phyloP scores from a whole-genome alignment of 2,329 filamentous ascomycete genomes.

The Xylariaceae sp. region DNA sequence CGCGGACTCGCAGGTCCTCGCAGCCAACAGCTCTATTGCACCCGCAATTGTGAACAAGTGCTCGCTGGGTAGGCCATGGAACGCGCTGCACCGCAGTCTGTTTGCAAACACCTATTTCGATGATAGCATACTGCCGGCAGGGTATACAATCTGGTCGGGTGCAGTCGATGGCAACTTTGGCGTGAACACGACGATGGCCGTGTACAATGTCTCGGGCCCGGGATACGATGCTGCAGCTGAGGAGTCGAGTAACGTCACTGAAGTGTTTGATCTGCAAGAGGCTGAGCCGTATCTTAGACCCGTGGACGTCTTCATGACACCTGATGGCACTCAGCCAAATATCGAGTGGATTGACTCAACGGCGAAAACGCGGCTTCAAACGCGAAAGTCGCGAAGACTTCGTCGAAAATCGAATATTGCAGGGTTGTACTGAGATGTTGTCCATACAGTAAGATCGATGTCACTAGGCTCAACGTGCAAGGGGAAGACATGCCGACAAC shows the following conservation, averaged over 20 bases:
- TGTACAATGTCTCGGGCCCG: slow-evolving; percentile 19
- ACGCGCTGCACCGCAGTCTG: slow-evolving; percentile 54
- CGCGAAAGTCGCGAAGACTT: no score
- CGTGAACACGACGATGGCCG: slow-evolving; percentile 20
- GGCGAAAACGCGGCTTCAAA: neutral
- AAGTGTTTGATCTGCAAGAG: slow-evolving; percentile 12
- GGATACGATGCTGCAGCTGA: slow-evolving; percentile 21
- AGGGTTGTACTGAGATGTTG: neutral
- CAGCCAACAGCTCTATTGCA: slow-evolving; percentile 50
- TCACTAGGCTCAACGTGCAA: neutral
- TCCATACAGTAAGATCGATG: neutral
- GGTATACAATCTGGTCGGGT: slow-evolving; percentile 54
- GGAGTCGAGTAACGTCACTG: slow-evolving; percentile 18
- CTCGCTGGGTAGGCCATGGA: slow-evolving; percentile 62
- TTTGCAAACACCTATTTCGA: slow-evolving; percentile 57
- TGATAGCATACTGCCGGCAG: slow-evolving; percentile 47
- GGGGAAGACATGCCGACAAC: neutral
- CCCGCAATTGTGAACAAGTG: slow-evolving; percentile 42
- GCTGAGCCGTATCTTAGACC: slow-evolving; percentile 18
- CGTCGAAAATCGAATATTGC: neutral
- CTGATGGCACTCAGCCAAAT: slow-evolving; percentile 18
- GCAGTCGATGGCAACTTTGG: slow-evolving; percentile 15
- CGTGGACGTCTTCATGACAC: slow-evolving; percentile 22
- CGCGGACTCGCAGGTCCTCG: slow-evolving; percentile 50
- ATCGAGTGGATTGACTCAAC: slow-evolving; percentile 21